These are phyloP conservation scores for Hydnomerulius pinastri DNA, from an alignment of 768 basidiomycete genomes.

Conservation along the genomic window DNA sequence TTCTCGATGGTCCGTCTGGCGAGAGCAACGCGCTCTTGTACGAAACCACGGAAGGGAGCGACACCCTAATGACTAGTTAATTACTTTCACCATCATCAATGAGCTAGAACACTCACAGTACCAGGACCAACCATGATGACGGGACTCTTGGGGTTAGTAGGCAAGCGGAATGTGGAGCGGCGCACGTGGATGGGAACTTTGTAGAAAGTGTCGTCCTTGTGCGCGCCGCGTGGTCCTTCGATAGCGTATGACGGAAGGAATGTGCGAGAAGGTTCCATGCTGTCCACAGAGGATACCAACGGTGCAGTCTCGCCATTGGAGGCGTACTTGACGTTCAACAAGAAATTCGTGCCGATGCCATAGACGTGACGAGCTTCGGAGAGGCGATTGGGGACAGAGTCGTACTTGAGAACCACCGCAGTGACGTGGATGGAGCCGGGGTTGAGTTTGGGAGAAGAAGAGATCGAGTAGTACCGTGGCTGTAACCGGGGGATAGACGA, in stretches of 20 bases:
- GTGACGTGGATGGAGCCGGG: conserved; percentile 93
- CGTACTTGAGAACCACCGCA: conserved; percentile 92
- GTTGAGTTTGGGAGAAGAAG: conserved; percentile 91
- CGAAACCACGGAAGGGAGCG: conserved; percentile 98
- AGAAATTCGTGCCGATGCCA: conserved; percentile 93
- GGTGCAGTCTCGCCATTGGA: conserved; percentile 58
- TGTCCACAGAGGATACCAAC: conserved; percentile 37
- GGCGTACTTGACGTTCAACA: conserved; percentile 88
- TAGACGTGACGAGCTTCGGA: conserved; percentile 70
- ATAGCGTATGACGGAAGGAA: conserved; percentile 76
- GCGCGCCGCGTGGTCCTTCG: conserved; percentile 87
- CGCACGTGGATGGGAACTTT: conserved; percentile 94
- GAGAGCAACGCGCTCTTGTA: conserved; percentile 96
- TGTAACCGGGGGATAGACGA: conserved; percentile 93
- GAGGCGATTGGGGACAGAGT: conserved; percentile 57
- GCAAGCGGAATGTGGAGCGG: conserved; percentile 94
- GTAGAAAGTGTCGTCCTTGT: conserved; percentile 69
- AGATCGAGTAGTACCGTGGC: conserved; percentile 98
- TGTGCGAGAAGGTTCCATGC: conserved; percentile 39
- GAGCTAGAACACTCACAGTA: conserved; percentile 62
- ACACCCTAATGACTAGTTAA: conserved; percentile 68
- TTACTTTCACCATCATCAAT: background rate
- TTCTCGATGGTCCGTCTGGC: conserved; percentile 94
- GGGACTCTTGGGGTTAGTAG: conserved; percentile 97
- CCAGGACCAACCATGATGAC: conserved; percentile 99